These are phyloP conservation scores for Elsinoe batatas DNA, from an alignment of 2,329 filamentous ascomycete species.

Conservation along the genomic window DNA sequence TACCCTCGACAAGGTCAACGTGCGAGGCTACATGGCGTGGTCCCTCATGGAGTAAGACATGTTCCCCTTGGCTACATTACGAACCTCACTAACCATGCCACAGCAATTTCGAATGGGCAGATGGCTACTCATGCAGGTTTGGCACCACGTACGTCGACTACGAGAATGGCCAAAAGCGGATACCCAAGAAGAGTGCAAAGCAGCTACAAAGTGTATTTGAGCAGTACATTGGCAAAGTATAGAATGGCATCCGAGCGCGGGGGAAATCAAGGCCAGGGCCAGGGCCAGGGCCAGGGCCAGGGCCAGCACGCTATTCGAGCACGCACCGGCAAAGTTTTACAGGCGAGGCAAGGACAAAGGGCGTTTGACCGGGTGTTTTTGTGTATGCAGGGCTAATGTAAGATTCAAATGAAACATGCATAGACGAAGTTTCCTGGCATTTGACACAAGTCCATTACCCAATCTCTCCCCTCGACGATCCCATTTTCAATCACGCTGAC, in stretches of 20 bases:
- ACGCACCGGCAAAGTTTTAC: no score
- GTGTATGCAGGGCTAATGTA: background rate
- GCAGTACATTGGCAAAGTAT: slow-evolving; percentile 11
- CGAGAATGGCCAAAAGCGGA: slow-evolving; percentile 63
- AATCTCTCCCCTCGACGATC: background rate
- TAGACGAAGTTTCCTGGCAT: background rate
- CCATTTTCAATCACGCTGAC: slow-evolving; percentile 11
- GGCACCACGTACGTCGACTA: slow-evolving; percentile 81
- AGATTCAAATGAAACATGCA: background rate
- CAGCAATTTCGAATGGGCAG: slow-evolving; percentile 83
- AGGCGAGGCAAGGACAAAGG: background rate
- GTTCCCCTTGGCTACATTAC: background rate
- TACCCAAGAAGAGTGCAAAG: slow-evolving; percentile 75
- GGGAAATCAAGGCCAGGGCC: no score
- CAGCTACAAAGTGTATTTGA: slow-evolving; percentile 62
- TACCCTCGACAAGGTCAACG: slow-evolving; percentile 63
- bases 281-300: no score
- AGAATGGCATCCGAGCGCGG: background rate
- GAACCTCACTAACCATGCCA: background rate
- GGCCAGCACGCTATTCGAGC: no score
- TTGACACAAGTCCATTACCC: background rate
- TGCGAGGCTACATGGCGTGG: slow-evolving; percentile 76
- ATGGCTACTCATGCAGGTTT: slow-evolving; percentile 79
- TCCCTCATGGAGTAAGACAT: slow-evolving; percentile 63
- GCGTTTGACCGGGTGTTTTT: background rate